Base-by-base conservation (phyloP, 768 basidiomycete species). In the Thelephora aurantiotincta region DNA sequence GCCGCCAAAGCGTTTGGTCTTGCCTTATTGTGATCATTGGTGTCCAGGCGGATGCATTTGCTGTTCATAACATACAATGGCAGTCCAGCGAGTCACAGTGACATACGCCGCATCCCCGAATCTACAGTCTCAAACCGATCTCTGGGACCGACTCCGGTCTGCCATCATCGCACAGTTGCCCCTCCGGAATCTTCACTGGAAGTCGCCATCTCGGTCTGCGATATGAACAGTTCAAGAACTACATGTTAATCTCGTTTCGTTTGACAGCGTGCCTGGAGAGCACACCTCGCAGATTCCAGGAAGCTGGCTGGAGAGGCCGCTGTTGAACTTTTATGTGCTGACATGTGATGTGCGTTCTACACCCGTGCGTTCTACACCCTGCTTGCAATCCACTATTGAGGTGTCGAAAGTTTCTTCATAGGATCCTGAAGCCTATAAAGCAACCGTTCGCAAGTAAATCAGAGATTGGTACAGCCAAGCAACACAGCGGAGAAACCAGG, bases 141-240 rank as follows among this genome's bases (percentile, higher is more conserved):
- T 73, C 57, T 90, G 86, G 80, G 73, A 68, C 50, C 81, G 85
- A 58, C 72, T 87, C 22, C 69, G 77, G 51, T 62, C 68, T 14
- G 75, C 82, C 2, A 65, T 91, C 33, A 61, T 68, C n/a, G 72
- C 77, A 1, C 86, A 85, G 54, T 63, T 88, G 5, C 96, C 96
- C 0, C 68, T 99, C 46, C 78, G 82, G 45, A 93, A 83, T 63
- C 74, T 98, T 22, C 89, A 97, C 63, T 97, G 96, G 93, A 93
- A 87, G 62, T 74, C 85, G 13, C 57, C 74, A 3, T 75, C 79
- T 2, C 71, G 82, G 37, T 72, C 82, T 4, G 77, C 77, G 13
- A 68, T 92, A 37, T 75, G 85, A 52, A 96, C 90, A 0, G 89
- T 99, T 45, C 90, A 92, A 58, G 82, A 89, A 54, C 72, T 97